A percentile compares a stretch with the other conserved stretches of the same genome.
These are phyloP conservation scores for Botrytis tulipae DNA, from an alignment of 2,329 filamentous ascomycete species.

Conservation along the genomic window DNA sequence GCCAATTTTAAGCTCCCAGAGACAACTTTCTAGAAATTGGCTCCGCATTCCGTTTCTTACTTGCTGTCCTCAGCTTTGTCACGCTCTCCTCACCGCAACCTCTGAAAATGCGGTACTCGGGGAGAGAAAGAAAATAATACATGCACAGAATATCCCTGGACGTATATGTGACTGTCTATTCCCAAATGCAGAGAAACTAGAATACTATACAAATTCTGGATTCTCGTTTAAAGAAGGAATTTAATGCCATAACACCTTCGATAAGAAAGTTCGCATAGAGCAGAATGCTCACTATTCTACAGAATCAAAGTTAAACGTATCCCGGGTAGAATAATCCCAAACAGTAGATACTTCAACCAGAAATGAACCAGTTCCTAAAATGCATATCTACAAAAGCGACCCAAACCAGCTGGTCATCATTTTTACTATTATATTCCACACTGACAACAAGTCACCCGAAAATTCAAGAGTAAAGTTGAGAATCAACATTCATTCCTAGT, in stretches of 20 bases:
- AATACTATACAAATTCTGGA: background rate
- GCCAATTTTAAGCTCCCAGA: too few relatives aligned
- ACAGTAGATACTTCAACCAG: background rate
- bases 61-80: too few relatives aligned
- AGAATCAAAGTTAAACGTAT: background rate
- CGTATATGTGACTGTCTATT: background rate
- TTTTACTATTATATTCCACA: background rate
- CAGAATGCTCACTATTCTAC: background rate
- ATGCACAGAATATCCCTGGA: background rate
- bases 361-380: background rate
- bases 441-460: background rate
- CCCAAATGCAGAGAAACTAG: background rate
- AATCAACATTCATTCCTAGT: background rate
- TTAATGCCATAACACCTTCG: background rate
- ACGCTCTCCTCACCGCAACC: conserved; percentile 44
- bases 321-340: background rate
- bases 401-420: background rate
- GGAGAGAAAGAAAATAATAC: background rate
- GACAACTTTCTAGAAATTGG: too few relatives aligned
- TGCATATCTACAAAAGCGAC: background rate
- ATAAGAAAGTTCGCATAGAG: too few relatives aligned
- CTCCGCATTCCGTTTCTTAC: too few relatives aligned
- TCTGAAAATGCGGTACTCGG: conserved; percentile 34
- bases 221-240: background rate
- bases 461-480: background rate